Conservation (phyloP, 164 flowering plant species). For the Berberis vulgaris region DNA sequence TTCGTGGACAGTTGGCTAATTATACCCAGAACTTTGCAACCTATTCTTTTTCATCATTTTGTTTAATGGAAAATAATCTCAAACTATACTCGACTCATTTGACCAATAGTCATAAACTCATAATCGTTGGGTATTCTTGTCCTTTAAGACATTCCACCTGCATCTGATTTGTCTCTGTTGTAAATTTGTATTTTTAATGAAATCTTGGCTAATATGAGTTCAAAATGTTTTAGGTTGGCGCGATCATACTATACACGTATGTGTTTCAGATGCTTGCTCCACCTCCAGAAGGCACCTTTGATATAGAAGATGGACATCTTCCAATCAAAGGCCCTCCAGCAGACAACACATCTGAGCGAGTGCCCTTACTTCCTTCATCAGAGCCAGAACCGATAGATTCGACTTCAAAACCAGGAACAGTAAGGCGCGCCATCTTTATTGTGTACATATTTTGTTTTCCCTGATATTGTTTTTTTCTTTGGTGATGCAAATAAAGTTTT, state of each 20-base stretch:
- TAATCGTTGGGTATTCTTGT: no score
- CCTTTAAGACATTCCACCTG: not conserved
- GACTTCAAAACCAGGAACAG: slow-evolving; percentile 38
- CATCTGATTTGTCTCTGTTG: not conserved
- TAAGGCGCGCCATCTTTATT: slow-evolving; percentile 15
- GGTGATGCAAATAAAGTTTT: no score
- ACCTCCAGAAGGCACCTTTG: slow-evolving; percentile 82
- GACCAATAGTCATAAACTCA: no score
- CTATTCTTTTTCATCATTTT: no score
- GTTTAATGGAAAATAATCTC: no score
- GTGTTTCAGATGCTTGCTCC: slow-evolving; percentile 93
- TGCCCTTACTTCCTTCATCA: slow-evolving; percentile 44
- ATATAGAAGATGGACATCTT: slow-evolving; percentile 42
- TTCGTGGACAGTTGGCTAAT: no score
- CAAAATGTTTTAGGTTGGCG: slow-evolving; percentile 66
- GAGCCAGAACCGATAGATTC: slow-evolving; percentile 26
- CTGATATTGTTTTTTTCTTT: no score
- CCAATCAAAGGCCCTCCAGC: slow-evolving; percentile 38
- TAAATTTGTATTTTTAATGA: not conserved
- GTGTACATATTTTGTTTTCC: not conserved
- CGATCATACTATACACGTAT: slow-evolving; percentile 83
- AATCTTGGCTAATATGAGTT: not conserved
- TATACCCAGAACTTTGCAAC: no score
- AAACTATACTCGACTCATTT: no score
- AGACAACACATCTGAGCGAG: slow-evolving; percentile 45